Evolutionary conservation across 75 land plant species (phyloP).

Genomic region (Cryptomeria japonica): DNA sequence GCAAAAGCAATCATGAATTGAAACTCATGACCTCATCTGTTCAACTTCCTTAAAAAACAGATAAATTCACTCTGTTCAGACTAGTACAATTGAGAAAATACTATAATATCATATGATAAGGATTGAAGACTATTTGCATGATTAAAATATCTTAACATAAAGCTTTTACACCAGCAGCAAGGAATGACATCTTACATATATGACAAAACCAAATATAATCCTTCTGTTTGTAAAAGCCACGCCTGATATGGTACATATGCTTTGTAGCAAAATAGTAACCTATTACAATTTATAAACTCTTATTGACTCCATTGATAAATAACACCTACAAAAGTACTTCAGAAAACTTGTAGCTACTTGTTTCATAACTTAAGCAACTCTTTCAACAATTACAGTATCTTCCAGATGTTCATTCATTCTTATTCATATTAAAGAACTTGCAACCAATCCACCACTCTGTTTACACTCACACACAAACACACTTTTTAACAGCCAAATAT

Average conservation of each 20-base stretch:
- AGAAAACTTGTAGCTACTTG: not conserved
- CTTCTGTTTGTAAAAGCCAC: not conserved
- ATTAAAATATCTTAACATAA: not conserved
- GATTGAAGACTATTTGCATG: not conserved
- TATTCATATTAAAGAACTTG: not conserved
- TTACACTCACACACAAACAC: not conserved
- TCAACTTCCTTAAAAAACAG: not conserved
- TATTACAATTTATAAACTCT: not conserved
- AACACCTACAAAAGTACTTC: not conserved
- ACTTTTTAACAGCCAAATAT: not conserved
- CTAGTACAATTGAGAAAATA: not conserved
- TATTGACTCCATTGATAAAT: not conserved
- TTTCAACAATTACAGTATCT: not conserved
- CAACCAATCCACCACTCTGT: not conserved
- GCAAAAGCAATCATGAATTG: not conserved
- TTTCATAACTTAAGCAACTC: not conserved
- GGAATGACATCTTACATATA: not conserved
- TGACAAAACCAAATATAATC: not conserved
- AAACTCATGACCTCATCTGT: not conserved
- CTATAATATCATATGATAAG: not conserved
- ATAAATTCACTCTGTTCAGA: not conserved
- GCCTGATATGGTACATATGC: not conserved
- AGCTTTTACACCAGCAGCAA: not conserved
- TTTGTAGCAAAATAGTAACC: not conserved
- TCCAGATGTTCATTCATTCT: not conserved